A percentile compares a stretch with the other conserved stretches of the same genome.
These are phyloP conservation scores for Cyclocybe aegerita DNA, from an alignment of 768 basidiomycete species.

Conservation along the genomic window DNA sequence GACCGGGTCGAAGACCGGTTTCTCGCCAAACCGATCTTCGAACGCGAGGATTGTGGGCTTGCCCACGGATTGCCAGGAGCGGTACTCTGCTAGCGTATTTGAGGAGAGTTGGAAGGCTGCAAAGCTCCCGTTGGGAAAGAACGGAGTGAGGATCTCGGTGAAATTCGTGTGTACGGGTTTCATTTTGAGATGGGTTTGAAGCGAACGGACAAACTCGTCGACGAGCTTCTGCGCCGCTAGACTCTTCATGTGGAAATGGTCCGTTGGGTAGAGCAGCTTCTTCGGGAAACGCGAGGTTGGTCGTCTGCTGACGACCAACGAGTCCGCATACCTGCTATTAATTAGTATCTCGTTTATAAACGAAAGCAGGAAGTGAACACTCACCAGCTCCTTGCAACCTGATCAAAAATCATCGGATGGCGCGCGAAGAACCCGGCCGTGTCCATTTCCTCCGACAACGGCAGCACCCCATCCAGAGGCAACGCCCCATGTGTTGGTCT, in stretches of 20 bases:
- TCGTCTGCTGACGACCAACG: conserved; percentile 23
- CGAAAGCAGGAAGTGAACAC: conserved; percentile 3
- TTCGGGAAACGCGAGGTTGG: conserved; percentile 26
- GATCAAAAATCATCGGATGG: conserved; percentile 28
- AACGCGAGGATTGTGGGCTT: conserved; percentile 28
- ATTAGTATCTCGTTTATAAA: neutral
- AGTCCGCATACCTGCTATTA: conserved; percentile 28
- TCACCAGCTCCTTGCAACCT: conserved; percentile 28
- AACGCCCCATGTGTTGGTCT: conserved; percentile 32
- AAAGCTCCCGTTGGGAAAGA: conserved; percentile 29
- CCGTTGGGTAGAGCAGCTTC: conserved; percentile 31
- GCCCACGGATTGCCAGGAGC: conserved; percentile 33
- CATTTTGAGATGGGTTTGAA: conserved; percentile 27
- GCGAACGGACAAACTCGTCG: conserved; percentile 23
- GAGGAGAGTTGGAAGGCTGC: conserved; percentile 26
- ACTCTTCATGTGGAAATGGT: conserved; percentile 33
- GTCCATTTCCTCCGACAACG: conserved; percentile 39
- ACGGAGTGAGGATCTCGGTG: conserved; percentile 24
- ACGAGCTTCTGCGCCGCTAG: conserved; percentile 29
- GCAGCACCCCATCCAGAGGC: conserved; percentile 31
- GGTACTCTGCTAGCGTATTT: conserved; percentile 34
- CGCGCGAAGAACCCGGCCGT: conserved; percentile 36
- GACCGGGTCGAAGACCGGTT: conserved; percentile 31
- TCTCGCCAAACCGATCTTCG: conserved; percentile 16
- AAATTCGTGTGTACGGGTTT: conserved; percentile 25